Base-by-base conservation (phyloP, 2,329 filamentous ascomycete species). In the Fusarium poae region DNA sequence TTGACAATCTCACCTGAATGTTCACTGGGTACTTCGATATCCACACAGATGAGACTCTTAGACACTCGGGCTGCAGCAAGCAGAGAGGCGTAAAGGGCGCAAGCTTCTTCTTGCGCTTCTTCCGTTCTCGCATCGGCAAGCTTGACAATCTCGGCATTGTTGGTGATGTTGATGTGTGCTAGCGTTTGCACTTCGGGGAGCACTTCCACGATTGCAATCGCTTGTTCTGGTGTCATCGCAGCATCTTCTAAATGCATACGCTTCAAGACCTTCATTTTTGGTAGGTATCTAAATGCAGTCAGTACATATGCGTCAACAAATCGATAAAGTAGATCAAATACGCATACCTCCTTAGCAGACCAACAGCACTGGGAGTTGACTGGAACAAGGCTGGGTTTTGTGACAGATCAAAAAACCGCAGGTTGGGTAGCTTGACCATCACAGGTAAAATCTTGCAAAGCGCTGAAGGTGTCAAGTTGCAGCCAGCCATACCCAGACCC, bases 1-100 rank as follows among this genome's bases (percentile, higher is more conserved):
- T 94, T 97, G 73, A 97, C 92, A 25, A 97, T 88, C 77, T 97
- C 96, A 56, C 92, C 93, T n/a, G 91, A 92, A 57, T 93, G 89
- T 23, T 89, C 84, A 32, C 86, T 89, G 1, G 95, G 96, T 3
- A 97, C 90, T 72, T 98, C 94, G 61, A 98, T 92, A 76, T 98
- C 96, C 62, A 99, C 87, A 61, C 93, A 95, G 30, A 98, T 89
- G 32, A 99, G 86, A 16, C 91, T 92, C 51, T 88, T 87, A 2
- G 94, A 97, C 0, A 97, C 87, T 54, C 94, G 89, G 1, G 93
- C 91, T 0, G 95, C 95, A 7, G 94, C 92, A 81, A 97, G 91
- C 21, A 98, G 85, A 3, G 94, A 97, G 1, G 96, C 94, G 77
- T 97, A 98, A 9, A 98, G 81, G 1, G 96, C 96, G 73, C 93